phyloP scores from a whole-genome alignment of 768 basidiomycete genomes.

The Lentinula sp. region DNA sequence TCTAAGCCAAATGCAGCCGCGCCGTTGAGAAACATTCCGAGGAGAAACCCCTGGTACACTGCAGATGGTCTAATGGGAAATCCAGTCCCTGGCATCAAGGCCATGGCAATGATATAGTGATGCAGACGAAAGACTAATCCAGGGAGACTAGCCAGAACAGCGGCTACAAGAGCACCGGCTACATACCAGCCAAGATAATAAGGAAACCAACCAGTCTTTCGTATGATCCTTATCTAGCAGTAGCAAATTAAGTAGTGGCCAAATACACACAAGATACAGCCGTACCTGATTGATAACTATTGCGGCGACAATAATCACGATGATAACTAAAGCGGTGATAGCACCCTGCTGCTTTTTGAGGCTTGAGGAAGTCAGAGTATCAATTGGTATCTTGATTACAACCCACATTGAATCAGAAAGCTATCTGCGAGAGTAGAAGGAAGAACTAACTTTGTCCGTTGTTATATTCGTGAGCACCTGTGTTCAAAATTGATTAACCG shows the following conservation, averaged over 20 bases:
- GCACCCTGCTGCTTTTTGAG: slow-evolving; percentile 61
- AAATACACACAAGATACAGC: neutral
- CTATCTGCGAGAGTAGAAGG: neutral
- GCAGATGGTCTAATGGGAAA: slow-evolving; percentile 79
- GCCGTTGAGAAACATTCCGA: slow-evolving; percentile 80
- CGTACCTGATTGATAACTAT: slow-evolving; percentile 58
- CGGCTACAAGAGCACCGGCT: slow-evolving; percentile 54
- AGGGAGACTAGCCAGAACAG: slow-evolving; percentile 67
- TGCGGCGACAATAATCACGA: slow-evolving; percentile 53
- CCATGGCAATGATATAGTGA: slow-evolving; percentile 77
- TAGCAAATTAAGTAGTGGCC: neutral
- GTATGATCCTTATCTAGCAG: slow-evolving; percentile 54
- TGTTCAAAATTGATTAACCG: neutral
- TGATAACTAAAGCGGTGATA: slow-evolving; percentile 60
- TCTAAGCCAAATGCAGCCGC: slow-evolving; percentile 76
- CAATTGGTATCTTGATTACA: slow-evolving; percentile 51
- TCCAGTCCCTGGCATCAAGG: slow-evolving; percentile 69
- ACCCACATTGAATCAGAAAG: neutral
- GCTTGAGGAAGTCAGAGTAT: slow-evolving; percentile 67
- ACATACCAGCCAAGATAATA: slow-evolving; percentile 74
- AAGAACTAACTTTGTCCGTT: slow-evolving; percentile 33
- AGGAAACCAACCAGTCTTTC: slow-evolving; percentile 80
- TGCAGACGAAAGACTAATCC: slow-evolving; percentile 68
- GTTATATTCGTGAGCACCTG: slow-evolving; percentile 63
- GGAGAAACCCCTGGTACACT: slow-evolving; percentile 73